Evolutionary conservation across 306 rosid species (phyloP), one percentile per base, ranked within the genome.

Genomic region (Vicia sativa): DNA sequence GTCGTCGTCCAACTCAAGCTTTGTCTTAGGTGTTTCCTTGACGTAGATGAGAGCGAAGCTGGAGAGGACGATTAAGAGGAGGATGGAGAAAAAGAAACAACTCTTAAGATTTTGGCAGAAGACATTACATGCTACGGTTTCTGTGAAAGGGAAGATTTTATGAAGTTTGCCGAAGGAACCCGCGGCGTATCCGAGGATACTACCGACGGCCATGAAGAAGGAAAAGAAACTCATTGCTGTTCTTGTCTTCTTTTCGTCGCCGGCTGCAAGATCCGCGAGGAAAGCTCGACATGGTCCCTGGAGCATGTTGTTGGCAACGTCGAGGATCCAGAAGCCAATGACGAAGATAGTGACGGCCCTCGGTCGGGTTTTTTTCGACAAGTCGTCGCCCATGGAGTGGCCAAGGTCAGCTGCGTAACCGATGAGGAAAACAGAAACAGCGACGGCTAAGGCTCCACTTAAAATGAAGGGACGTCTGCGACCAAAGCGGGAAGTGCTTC

Each of bases 51-150:
- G 72, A 0, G 86, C 96, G 0, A 71, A 0, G 1, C 34, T 10
- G 7, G 87, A 21, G 2, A 91, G 26, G 0, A n/a, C 0, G 0
- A 70, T 2, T 0, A 85, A 66, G 3, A 91, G 46, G 3, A 73
- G 7, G 11, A 87, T 89, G 15, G 91, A 72, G 34, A 92, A 43
- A 72, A 92, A 74, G 79, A 89, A 89, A 49, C 98, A 92, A 31
- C 83, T 76, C 37, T 92, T 92, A 3, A 89, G 89, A 9, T 92
- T 87, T 0, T 95, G 91, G 34, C 96, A 92, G 70, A 87, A 87
- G 3, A 44, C 13, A 39, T 81, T 77, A 14, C 98, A 92, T 0
- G 98, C 91, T 7, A 16, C 16, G 1, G 98, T 86, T 1, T 3
- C 1, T 0, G 96, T 74, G 75, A 92, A 92, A 0, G 88, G 87